A percentile compares a stretch with the other conserved stretches of the same genome.
These are phyloP conservation scores for Verbena officinalis DNA, from an alignment of 257 asterid genomes.

Conservation along the genomic window DNA sequence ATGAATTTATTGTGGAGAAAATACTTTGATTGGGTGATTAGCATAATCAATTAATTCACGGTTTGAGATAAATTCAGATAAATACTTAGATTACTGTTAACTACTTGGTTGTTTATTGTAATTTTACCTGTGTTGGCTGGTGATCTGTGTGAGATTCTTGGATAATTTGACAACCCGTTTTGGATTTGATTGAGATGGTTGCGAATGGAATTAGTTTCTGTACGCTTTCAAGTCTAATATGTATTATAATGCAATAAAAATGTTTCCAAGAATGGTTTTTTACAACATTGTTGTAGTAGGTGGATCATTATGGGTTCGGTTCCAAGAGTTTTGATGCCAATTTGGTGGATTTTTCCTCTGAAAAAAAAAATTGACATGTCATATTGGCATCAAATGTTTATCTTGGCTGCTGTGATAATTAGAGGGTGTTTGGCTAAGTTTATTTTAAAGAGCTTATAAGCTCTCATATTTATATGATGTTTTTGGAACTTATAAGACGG, in stretches of 20 bases:
- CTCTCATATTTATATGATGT: too few species aligned
- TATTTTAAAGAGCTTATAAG: too few species aligned
- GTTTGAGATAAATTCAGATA: not conserved
- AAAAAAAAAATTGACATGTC: not conserved
- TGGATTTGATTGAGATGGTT: constrained; percentile 5
- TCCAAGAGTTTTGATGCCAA: not conserved
- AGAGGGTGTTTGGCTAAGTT: too few species aligned
- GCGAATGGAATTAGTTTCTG: not conserved
- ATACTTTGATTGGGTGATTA: not conserved
- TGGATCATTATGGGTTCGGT: not conserved
- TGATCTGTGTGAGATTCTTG: constrained; percentile 1
- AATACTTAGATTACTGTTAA: not conserved
- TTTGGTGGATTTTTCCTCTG: not conserved
- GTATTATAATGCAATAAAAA: not conserved
- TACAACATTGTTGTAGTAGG: not conserved
- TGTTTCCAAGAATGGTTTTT: not conserved
- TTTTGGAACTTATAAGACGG: too few species aligned
- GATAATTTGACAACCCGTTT: not conserved
- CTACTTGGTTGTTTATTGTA: not conserved
- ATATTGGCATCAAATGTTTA: not conserved
- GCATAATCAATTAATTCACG: not conserved
- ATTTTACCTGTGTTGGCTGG: not conserved
- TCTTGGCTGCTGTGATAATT: not conserved
- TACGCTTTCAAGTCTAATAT: not conserved
- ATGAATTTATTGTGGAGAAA: not conserved